Conservation (phyloP, 2,329 filamentous ascomycete genomes). For the Fragosphaeria purpurea region DNA sequence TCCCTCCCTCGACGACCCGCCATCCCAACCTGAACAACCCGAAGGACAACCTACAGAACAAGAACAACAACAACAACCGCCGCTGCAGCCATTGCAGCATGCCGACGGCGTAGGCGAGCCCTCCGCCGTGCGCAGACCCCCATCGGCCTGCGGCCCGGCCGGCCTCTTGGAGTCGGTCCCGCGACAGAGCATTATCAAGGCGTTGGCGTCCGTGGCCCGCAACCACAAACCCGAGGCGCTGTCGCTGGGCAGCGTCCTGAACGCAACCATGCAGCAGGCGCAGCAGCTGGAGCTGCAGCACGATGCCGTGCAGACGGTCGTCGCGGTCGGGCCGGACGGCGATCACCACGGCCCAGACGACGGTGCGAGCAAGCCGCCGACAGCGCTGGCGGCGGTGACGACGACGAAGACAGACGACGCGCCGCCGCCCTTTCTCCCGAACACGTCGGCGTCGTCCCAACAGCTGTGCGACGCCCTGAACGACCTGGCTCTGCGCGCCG, state of each 20-base stretch:
- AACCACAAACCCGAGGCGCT: constrained; percentile 53
- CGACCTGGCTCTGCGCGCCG: constrained; percentile 36
- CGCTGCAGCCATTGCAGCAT: constrained; percentile 3
- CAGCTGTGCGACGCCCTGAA: constrained; percentile 53
- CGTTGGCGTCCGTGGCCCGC: constrained; percentile 57
- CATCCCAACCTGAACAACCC: constrained; percentile 23
- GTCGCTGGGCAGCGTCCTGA: constrained; percentile 51
- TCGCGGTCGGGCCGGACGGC: constrained; percentile 15
- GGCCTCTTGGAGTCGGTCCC: constrained; percentile 59
- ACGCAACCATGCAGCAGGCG: constrained; percentile 20
- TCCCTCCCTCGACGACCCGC: not conserved
- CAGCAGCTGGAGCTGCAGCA: not conserved
- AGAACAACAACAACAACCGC: constrained; percentile 7
- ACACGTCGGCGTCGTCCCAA: constrained; percentile 41
- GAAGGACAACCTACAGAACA: constrained; percentile 23
- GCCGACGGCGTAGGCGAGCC: constrained; percentile 6
- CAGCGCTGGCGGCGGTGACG: not conserved
- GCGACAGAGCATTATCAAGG: constrained; percentile 74
- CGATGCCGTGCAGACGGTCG: constrained; percentile 12
- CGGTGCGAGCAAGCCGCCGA: not conserved
- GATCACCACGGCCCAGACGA: too few relatives aligned
- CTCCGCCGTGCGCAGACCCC: constrained; percentile 7
- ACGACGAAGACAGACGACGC: not conserved
- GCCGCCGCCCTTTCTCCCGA: too few relatives aligned
- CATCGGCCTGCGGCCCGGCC: constrained; percentile 8